These are phyloP conservation scores for Agaricales sp. DNA, from an alignment of 1,284 basidiomycete genomes.

Conservation along the genomic window DNA sequence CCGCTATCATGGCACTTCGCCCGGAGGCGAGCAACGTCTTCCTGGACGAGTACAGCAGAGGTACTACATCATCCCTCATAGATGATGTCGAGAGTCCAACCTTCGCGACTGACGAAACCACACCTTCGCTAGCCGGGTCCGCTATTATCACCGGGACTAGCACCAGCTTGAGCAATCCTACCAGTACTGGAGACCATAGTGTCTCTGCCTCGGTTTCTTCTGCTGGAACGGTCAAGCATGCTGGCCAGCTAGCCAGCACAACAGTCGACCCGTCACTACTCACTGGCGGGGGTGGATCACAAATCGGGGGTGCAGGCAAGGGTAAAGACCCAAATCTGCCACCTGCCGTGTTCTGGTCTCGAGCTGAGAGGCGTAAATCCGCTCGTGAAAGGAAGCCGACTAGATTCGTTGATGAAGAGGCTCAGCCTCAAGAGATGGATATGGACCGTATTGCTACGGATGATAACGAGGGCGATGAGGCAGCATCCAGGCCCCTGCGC, in stretches of 20 bases:
- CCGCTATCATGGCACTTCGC: too few relatives aligned
- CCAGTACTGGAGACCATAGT: not conserved
- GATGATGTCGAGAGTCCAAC: not conserved
- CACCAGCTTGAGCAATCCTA: not conserved
- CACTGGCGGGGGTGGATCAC: not conserved
- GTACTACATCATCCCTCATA: not conserved
- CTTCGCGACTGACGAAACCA: not conserved
- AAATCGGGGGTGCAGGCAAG: not conserved
- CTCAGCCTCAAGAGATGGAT: too few relatives aligned
- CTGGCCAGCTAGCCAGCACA: not conserved
- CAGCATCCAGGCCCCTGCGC: not conserved
- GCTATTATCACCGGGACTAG: not conserved
- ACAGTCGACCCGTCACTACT: not conserved
- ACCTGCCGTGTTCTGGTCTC: not conserved
- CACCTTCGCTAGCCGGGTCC: not conserved
- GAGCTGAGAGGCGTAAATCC: not conserved
- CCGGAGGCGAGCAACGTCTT: not conserved
- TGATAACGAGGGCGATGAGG: not conserved
- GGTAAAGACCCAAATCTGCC: not conserved
- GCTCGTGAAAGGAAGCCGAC: not conserved
- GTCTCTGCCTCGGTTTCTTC: not conserved
- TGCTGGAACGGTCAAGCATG: not conserved
- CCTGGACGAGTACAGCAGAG: not conserved
- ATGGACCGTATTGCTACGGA: not conserved
- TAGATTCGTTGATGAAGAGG: too few relatives aligned